These are phyloP conservation scores for Dendrobium huoshanense DNA, from an alignment of 106 monocot species.

Conservation along the genomic window DNA sequence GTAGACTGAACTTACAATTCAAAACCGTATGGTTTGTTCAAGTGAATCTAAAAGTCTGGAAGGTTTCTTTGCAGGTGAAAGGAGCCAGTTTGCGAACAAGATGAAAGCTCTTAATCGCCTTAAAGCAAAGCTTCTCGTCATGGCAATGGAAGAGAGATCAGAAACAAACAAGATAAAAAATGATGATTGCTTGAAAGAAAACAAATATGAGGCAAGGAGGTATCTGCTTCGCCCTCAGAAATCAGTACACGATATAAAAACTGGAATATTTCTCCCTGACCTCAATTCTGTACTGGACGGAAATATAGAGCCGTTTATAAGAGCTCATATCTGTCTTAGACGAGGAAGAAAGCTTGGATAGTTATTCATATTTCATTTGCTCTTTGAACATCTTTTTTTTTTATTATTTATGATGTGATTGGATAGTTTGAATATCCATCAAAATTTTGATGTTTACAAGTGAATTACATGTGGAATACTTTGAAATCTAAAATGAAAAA, in stretches of 20 bases:
- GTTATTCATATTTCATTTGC: neutral
- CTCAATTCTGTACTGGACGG: conserved; percentile 66
- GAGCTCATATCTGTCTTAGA: conserved; percentile 38
- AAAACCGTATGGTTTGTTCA: neutral
- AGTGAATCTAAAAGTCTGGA: neutral
- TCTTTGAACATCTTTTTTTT: neutral
- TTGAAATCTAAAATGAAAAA: no score
- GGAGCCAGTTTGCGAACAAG: conserved; percentile 74
- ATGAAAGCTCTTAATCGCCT: conserved; percentile 62
- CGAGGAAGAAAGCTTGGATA: conserved; percentile 23
- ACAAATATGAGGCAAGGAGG: conserved; percentile 35
- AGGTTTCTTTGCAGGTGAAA: conserved; percentile 53
- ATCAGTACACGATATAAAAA: conserved; percentile 56
- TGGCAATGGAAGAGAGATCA: conserved; percentile 27
- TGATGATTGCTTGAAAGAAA: neutral
- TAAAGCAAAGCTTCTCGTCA: conserved; percentile 74
- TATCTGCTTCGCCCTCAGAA: conserved; percentile 55
- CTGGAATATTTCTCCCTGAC: conserved; percentile 53
- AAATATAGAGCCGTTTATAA: conserved; percentile 65
- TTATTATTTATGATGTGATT: neutral
- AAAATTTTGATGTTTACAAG: no score
- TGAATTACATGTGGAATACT: no score
- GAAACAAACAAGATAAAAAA: conserved; percentile 20
- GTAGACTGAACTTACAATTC: neutral
- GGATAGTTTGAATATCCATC: neutral